These are phyloP conservation scores for Ustilaginoidea virens DNA, from an alignment of 2,329 filamentous ascomycete genomes.

Conservation along the genomic window DNA sequence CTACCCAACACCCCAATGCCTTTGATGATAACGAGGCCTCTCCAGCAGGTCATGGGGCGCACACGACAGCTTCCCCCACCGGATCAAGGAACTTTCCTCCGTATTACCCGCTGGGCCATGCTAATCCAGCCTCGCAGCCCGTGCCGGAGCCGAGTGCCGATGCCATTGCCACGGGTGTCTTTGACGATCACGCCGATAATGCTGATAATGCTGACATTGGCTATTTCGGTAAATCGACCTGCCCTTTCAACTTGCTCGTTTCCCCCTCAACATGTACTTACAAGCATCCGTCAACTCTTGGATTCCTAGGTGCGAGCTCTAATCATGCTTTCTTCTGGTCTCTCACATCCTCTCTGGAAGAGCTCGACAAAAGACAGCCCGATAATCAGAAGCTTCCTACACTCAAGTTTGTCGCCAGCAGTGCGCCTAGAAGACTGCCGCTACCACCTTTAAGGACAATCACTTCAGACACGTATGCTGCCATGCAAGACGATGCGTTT, in stretches of 20 bases:
- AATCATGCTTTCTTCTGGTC: slow-evolving; percentile 16
- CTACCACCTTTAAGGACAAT: slow-evolving; percentile 1
- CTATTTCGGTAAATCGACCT: slow-evolving; percentile 13
- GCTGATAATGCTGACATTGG: slow-evolving; percentile 13
- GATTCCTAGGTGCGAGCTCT: slow-evolving; percentile 12
- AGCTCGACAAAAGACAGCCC: slow-evolving; percentile 8
- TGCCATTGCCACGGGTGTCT: slow-evolving; percentile 12
- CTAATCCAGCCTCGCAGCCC: slow-evolving; percentile 1
- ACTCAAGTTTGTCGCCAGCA: background rate
- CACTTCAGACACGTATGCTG: background rate
- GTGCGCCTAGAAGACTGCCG: slow-evolving; percentile 1
- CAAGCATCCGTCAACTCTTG: no score
- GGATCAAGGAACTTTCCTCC: slow-evolving; percentile 1
- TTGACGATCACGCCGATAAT: slow-evolving; percentile 11
- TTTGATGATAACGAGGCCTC: background rate
- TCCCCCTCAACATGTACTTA: no score
- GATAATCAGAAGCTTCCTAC: slow-evolving; percentile 5
- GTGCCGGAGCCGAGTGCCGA: slow-evolving; percentile 12
- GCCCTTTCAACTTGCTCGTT: no score
- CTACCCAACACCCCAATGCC: background rate
- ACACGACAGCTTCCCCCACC: background rate
- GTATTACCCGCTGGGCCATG: background rate
- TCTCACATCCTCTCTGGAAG: slow-evolving; percentile 12
- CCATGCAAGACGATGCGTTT: slow-evolving; percentile 5
- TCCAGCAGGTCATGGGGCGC: background rate